phyloP scores from a whole-genome alignment of 306 rosid genomes.

The Prunus campanulata region DNA sequence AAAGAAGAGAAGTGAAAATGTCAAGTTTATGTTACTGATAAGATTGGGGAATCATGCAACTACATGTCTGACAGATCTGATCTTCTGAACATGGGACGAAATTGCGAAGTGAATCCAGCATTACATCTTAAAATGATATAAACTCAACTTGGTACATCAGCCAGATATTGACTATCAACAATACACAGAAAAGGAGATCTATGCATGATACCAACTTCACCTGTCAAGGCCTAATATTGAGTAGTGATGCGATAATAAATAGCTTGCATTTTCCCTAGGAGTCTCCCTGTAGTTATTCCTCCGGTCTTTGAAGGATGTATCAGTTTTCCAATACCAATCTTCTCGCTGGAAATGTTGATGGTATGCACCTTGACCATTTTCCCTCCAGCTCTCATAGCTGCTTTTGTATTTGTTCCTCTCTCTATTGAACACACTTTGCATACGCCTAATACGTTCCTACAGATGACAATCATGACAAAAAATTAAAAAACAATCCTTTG shows the following conservation, averaged over 20 bases:
- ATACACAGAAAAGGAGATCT: not conserved
- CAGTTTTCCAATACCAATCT: conserved; percentile 98
- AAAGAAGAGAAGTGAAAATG: not conserved
- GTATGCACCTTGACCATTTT: conserved; percentile 46
- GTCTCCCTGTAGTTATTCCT: conserved; percentile 57
- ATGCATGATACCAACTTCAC: conserved; percentile 32
- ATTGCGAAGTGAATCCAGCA: not conserved
- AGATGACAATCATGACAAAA: not conserved
- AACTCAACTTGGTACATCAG: not conserved
- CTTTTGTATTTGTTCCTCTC: conserved; percentile 83
- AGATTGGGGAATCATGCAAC: not conserved
- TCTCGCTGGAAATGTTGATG: conserved; percentile 87
- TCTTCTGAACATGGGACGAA: not conserved
- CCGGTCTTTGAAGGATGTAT: conserved; percentile 57
- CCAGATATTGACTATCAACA: not conserved
- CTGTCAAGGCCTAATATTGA: conserved; percentile 95
- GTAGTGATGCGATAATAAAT: conserved; percentile 87
- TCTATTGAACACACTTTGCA: conserved; percentile 96
- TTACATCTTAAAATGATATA: not conserved
- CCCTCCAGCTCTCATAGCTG: conserved; percentile 86
- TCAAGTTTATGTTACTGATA: not conserved
- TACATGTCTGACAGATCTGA: conserved; percentile 16
- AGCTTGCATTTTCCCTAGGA: conserved; percentile 60
- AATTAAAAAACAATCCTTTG: not conserved
- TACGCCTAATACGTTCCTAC: conserved; percentile 95